Evolutionary conservation across 2,329 filamentous ascomycete genomes (phyloP).

Genomic region (Zymoseptoria tritici): DNA sequence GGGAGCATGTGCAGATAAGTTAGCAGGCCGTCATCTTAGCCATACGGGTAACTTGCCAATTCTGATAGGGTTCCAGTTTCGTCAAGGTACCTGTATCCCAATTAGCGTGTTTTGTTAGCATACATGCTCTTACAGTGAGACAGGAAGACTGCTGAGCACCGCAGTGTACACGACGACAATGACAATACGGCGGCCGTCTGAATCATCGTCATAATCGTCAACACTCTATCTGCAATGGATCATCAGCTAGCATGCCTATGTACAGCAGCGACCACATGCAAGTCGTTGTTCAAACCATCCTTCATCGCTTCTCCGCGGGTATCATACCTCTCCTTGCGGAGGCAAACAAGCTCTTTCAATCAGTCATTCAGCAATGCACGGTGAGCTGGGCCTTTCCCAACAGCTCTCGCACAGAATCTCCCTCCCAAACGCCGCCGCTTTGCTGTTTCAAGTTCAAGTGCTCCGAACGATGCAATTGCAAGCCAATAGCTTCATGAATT

Average conservation of each 20-base stretch:
- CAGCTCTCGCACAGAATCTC: too few species aligned
- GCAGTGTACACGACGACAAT: neutral
- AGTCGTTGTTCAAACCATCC: neutral
- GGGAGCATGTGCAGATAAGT: neutral
- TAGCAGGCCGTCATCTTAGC: neutral
- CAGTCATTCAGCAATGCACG: neutral
- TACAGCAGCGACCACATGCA: neutral
- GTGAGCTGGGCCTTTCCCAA: neutral
- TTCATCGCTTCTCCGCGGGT: neutral
- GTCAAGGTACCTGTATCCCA: neutral
- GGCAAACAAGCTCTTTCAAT: neutral
- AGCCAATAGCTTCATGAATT: neutral
- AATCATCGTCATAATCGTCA: neutral
- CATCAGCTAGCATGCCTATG: neutral
- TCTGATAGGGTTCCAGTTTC: neutral
- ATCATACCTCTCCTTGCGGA: neutral
- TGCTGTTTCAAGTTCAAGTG: neutral
- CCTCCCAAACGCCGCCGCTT: conserved; percentile 7
- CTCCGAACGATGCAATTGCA: neutral
- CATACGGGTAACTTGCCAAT: neutral
- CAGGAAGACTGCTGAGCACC: neutral
- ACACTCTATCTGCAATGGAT: neutral
- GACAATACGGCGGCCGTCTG: neutral
- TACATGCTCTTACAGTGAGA: neutral
- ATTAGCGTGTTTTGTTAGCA: neutral